Evolutionary conservation across 139 green algal species (phyloP).

Genomic region (Monoraphidium neglectum): DNA sequence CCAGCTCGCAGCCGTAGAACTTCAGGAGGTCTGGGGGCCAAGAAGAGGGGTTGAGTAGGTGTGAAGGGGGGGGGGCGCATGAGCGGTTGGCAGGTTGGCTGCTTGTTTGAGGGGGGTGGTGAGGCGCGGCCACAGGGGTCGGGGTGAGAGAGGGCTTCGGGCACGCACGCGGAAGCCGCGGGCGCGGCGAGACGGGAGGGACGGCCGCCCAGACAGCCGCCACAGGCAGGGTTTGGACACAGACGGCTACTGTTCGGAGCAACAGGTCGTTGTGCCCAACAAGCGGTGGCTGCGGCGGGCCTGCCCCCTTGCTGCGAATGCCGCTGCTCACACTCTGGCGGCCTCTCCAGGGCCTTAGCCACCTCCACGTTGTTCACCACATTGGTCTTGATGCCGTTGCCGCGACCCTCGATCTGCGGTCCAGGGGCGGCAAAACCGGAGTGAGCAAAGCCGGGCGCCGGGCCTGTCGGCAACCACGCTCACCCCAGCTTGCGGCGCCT

Average conservation of each 20-base stretch:
- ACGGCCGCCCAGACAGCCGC: too few relatives aligned
- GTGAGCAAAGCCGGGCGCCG: not conserved
- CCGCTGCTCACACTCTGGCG: conserved; percentile 81
- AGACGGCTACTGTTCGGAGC: not conserved
- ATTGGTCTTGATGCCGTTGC: conserved; percentile 99
- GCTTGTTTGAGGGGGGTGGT: too few relatives aligned
- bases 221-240: too few relatives aligned
- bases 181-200: too few relatives aligned
- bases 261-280: not conserved
- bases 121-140: too few relatives aligned
- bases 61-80: not conserved
- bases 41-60: not conserved
- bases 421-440: too few relatives aligned
- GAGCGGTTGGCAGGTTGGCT: not conserved
- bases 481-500: not conserved
- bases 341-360: conserved; percentile 94
- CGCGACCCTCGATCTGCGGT: conserved; percentile 92
- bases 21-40: conserved; percentile 87
- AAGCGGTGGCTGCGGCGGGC: not conserved
- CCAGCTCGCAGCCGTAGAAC: conserved; percentile 96
- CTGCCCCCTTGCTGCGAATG: not conserved
- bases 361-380: conserved; percentile 99
- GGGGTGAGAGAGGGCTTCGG: too few relatives aligned
- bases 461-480: not conserved
- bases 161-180: too few relatives aligned